phyloP scores from a whole-genome alignment of 306 rosid species.

The Quercus engelmannii region DNA sequence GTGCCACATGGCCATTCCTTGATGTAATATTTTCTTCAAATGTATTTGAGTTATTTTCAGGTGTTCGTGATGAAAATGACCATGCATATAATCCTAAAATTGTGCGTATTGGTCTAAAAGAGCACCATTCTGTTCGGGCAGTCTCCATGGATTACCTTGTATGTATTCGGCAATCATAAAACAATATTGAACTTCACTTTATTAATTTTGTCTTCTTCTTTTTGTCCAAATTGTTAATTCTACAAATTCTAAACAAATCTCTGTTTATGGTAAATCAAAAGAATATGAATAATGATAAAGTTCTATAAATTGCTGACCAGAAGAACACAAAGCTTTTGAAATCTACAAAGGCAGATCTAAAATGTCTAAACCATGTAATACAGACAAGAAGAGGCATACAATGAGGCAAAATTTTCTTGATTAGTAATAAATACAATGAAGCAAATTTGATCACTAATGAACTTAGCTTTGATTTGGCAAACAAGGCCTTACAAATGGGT shows the following conservation, averaged over 20 bases:
- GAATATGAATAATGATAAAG: background rate
- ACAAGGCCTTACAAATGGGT: background rate
- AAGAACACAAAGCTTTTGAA: background rate
- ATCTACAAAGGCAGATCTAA: background rate
- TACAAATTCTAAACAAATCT: background rate
- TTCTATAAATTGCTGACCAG: background rate
- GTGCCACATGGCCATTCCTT: background rate
- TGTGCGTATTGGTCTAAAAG: conserved; percentile 86
- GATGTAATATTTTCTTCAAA: background rate
- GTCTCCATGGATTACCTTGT: conserved; percentile 84
- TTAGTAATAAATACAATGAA: background rate
- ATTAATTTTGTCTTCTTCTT: conserved; percentile 21
- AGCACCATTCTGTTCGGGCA: conserved; percentile 84
- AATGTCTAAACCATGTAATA: background rate
- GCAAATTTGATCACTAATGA: background rate
- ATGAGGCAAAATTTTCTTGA: background rate
- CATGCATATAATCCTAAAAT: conserved; percentile 72
- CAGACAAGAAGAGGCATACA: background rate
- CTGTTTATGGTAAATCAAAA: background rate
- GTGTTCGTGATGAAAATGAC: conserved; percentile 86
- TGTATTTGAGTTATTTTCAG: conserved; percentile 39
- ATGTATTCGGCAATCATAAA: conserved; percentile 29
- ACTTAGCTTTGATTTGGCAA: background rate
- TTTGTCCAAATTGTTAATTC: background rate
- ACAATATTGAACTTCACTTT: conserved; percentile 10